Evolutionary conservation across 2,329 filamentous ascomycete species (phyloP), one percentile per base, ranked within the genome.

Genomic region (Stachybotrys chartarum): DNA sequence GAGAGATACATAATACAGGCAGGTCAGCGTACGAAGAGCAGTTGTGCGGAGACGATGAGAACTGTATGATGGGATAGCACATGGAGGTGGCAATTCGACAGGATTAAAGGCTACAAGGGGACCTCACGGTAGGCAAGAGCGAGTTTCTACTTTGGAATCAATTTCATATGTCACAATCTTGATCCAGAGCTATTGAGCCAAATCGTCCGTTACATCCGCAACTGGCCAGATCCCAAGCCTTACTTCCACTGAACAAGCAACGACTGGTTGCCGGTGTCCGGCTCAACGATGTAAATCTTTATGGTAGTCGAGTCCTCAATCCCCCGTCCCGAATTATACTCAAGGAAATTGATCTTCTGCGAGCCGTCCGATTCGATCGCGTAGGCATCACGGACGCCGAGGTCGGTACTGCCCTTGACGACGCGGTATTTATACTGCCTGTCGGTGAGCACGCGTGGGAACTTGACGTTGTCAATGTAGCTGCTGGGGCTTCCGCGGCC

Each of bases 381-480:
- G 14, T 55, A 57, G 11, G 54, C 32, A 31, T 55, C 51, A 14
- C 50, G 50, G 0, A 57, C 42, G 18, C 56, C 56, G 3, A 57
- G 4, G 16, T 57, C 56, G 30, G 44, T 17, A 3, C 44, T 49
- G 7, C 54, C 56, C 47, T 54, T 57, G 54, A 57, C 47, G 2
- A 57, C 46, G 16, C 56, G 56, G 44, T 57, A 57, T 51, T 55
- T 57, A 18, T 57, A 57, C 2, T 17, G n/a, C 39, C 55, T 55
- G 54, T 57, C 54, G 35, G 50, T 55, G 39, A 57, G 17, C 14
- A 55, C 56, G 4, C 42, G 46, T 1, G 56, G 56, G 51, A 57
- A 57, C 11, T 54, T 55, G 32, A 57, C 50, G 24, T 57, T 57
- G 54, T 57, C 56, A 46, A 57, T 53, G 54, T 55, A 57, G n/a